These are phyloP conservation scores for Lecanicillium sp. DNA, from an alignment of 2,329 filamentous ascomycete species.

Conservation along the genomic window DNA sequence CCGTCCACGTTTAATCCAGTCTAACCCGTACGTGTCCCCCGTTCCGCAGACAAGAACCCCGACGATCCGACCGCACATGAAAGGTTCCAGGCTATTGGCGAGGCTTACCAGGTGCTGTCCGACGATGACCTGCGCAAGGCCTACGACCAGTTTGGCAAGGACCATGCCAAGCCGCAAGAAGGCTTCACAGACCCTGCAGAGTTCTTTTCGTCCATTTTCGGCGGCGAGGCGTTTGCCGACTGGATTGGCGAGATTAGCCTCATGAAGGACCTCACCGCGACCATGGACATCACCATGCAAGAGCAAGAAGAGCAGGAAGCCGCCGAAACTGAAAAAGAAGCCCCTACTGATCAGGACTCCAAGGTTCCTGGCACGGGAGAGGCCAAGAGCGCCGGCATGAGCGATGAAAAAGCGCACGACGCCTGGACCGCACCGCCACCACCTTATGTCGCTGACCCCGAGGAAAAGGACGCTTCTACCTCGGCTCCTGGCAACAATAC, in stretches of 20 bases:
- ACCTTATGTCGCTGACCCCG: slow-evolving; percentile 32
- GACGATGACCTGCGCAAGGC: slow-evolving; percentile 79
- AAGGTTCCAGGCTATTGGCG: slow-evolving; percentile 83
- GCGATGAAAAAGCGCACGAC: slow-evolving; percentile 27
- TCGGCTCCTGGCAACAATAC: slow-evolving; percentile 13
- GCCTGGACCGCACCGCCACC: slow-evolving; percentile 21
- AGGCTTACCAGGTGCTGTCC: slow-evolving; percentile 74
- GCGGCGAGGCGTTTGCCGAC: slow-evolving; percentile 90
- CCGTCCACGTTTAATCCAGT: slow-evolving; percentile 1
- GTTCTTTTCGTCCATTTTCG: slow-evolving; percentile 98
- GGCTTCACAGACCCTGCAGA: slow-evolving; percentile 95
- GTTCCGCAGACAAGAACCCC: slow-evolving; percentile 79
- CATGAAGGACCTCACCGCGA: slow-evolving; percentile 96
- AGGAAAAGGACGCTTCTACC: slow-evolving; percentile 23
- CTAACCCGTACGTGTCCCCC: slow-evolving; percentile 8
- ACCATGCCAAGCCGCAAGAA: slow-evolving; percentile 80
- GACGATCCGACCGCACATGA: slow-evolving; percentile 89
- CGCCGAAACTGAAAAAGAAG: slow-evolving; percentile 42
- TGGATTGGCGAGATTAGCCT: slow-evolving; percentile 97
- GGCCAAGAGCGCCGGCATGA: slow-evolving; percentile 48
- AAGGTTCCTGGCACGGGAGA: slow-evolving; percentile 52
- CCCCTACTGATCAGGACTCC: slow-evolving; percentile 23
- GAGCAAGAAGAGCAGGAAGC: slow-evolving; percentile 48
- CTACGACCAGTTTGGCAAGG: slow-evolving; percentile 97
- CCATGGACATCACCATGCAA: slow-evolving; percentile 95